Evolutionary conservation across 1,139 yeast species (phyloP), one percentile per base, ranked within the genome.

Genomic region (Yamadazyma trypodendri): DNA sequence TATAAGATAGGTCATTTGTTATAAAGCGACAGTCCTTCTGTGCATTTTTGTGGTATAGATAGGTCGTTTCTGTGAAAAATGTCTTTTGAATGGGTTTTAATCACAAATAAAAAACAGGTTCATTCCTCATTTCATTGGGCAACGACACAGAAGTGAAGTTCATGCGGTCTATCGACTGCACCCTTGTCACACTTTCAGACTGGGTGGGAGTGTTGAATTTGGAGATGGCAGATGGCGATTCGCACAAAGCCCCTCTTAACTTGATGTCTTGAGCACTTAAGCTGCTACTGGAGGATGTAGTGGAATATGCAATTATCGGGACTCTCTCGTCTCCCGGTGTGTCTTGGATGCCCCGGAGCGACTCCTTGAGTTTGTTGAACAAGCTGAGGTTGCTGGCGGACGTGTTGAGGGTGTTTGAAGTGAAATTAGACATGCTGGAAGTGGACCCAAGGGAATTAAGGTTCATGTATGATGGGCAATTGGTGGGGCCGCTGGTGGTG

Each of bases 161-260:
- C 24, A 48, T 29, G 12, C 35, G 38, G 18, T 48, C 52, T 2
- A 32, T 15, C 21, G 52, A 50, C 17, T 46, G 54, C 7, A 38
- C 48, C 16, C 54, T 37, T 5, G 55, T 45, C 2, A 46, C 47
- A 13, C 34, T 31, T 1, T 48, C 31, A 2, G 54, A 48, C 8
- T 47, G 38, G 15, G 43, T 22, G 0, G 68, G 68, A 0, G 68
- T 56, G 14, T 50, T 54, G 39, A 65, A 58, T 12, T 38, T 49
- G 2, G 68, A 60, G 1, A 61, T 61, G 23, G 52, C 38, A 13
- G 55, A 58, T 0, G 71, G 71, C 0, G 65, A 48, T 15, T 46
- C 46, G 44, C 71, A 65, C 13, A 51, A 39, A 0, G 63, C 65
- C 2, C 68, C 68, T 24, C 52, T 49, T 22, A 60, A 45, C 2